A percentile compares a stretch with the other conserved stretches of the same genome.
Evolutionary conservation across 1,284 basidiomycete genomes (phyloP).

Genomic region (Erythrobasidium hasegawianum): DNA sequence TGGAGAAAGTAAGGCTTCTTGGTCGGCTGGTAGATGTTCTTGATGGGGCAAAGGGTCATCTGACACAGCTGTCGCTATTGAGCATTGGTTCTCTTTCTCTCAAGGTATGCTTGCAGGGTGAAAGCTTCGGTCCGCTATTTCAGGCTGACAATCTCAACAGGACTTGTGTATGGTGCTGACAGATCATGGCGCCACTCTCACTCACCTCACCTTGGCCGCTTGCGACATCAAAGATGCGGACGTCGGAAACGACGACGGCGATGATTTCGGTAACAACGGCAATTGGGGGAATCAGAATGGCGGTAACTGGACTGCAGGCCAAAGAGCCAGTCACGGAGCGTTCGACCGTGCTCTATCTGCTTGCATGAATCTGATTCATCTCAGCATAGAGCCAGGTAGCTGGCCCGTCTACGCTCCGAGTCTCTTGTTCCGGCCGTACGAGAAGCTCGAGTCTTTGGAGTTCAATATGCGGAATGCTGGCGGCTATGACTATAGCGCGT

Average conservation of each 20-base stretch:
- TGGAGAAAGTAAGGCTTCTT: constrained; percentile 25
- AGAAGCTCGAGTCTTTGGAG: constrained; percentile 19
- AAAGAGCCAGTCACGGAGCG: constrained; percentile 1
- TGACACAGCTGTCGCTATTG: constrained; percentile 10
- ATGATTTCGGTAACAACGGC: constrained; percentile 7
- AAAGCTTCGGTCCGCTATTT: too few species aligned
- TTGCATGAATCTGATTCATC: constrained; percentile 15
- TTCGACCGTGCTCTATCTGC: constrained; percentile 26
- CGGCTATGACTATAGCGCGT: constrained; percentile 14
- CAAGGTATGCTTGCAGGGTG: too few species aligned
- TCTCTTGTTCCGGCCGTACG: constrained; percentile 14
- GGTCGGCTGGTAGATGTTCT: constrained; percentile 16
- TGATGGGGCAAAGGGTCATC: constrained; percentile 14
- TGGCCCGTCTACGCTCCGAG: constrained; percentile 18
- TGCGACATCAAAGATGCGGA: constrained; percentile 19
- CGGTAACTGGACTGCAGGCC: constrained; percentile 7
- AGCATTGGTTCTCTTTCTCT: constrained; percentile 10
- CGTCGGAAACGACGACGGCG: background rate
- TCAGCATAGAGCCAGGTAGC: constrained; percentile 19
- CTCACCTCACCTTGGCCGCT: constrained; percentile 2
- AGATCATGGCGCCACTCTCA: constrained; percentile 17
- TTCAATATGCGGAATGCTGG: constrained; percentile 27
- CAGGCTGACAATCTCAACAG: too few species aligned
- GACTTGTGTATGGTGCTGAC: constrained; percentile 19
- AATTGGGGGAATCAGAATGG: background rate